Evolutionary conservation across 2,329 filamentous ascomycete genomes (phyloP), one percentile per base, ranked within the genome.

Genomic region (Stachybotrys chartarum): DNA sequence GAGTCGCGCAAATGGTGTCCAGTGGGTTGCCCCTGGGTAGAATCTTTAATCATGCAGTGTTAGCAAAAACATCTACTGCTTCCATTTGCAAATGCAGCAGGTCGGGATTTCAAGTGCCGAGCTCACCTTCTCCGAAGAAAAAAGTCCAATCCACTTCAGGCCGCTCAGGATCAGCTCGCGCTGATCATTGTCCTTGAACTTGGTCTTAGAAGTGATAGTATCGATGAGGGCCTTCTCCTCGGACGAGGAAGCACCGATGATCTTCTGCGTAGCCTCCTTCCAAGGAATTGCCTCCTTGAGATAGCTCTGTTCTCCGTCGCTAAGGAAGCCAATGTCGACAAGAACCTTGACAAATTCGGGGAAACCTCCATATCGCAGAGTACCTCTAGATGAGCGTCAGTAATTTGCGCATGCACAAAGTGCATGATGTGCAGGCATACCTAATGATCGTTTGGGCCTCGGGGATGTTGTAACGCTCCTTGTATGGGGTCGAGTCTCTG

Each of bases 361-460:
- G 82, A 96, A 96, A 49, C 91, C 91, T 61, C 83, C 79, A 78
- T 93, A 96, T 61, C 92, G 80, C 39, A 96, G 81, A 30, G 91
- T 94, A 59, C 69, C 89, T 44, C 48, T 50, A 6, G 14, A 42
- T 17, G 46, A 12, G 6, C 8, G n/a, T 48, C 46, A 48, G 6
- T 17, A 48, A 48, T 17, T 10, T 48, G 46, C n/a, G 11, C 24
- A 50, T 11, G 16, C 24, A 50, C 17, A 10, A 30, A n/a, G 17
- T 11, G 30, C 24, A 12, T n/a, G 45, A 47, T 32, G 30, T 50
- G 2, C 8, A 32, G 24, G n/a, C n/a, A 10, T 50, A 50, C 51
- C 90, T 82, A 69, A 96, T 78, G 65, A 96, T 83, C 52, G 88
- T 95, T 72, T 95, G 89, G 14, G 90, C 90, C 76, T 97, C 92